A percentile compares a stretch with the other conserved stretches of the same genome.
These are phyloP conservation scores for Cordyceps javanica DNA, from an alignment of 2,329 filamentous ascomycete genomes.

Conservation along the genomic window DNA sequence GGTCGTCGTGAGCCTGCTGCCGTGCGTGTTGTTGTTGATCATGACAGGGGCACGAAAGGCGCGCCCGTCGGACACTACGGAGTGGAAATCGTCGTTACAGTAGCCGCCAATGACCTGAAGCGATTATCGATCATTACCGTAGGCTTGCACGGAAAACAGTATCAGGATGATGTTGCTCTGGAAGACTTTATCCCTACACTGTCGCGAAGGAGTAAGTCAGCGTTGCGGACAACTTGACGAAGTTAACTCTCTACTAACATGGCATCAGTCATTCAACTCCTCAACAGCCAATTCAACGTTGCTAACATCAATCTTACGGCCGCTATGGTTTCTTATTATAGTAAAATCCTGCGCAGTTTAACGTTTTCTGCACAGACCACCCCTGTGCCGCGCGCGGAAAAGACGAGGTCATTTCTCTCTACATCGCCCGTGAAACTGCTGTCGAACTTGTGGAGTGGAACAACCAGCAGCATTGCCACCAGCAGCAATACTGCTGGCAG, in stretches of 20 bases:
- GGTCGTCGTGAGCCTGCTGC: conserved; percentile 62
- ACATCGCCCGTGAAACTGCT: conserved; percentile 89
- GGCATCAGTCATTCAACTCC: conserved; percentile 59
- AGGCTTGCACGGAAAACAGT: conserved; percentile 65
- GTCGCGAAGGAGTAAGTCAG: conserved; percentile 60
- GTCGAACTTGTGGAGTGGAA: conserved; percentile 69
- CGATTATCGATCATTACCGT: conserved; percentile 45
- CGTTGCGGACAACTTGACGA: background rate
- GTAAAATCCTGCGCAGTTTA: conserved; percentile 67
- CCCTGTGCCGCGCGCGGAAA: conserved; percentile 48
- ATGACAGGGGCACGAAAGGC: conserved; percentile 59
- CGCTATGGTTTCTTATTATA: conserved; percentile 69
- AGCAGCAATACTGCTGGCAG: conserved; percentile 36
- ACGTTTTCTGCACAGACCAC: conserved; percentile 42
- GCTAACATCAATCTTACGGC: conserved; percentile 59
- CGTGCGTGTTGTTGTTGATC: conserved; percentile 68
- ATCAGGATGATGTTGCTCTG: conserved; percentile 64
- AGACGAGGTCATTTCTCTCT: conserved; percentile 60
- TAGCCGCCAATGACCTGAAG: conserved; percentile 48
- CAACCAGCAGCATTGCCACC: conserved; percentile 48
- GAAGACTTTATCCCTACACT: conserved; percentile 71
- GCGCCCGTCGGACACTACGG: conserved; percentile 61
- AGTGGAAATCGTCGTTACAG: conserved; percentile 63
- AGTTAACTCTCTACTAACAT: conserved; percentile 26
- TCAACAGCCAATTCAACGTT: conserved; percentile 63